Base-by-base conservation (phyloP, 805 yeast species). In the Wickerhamiella nectarea region DNA sequence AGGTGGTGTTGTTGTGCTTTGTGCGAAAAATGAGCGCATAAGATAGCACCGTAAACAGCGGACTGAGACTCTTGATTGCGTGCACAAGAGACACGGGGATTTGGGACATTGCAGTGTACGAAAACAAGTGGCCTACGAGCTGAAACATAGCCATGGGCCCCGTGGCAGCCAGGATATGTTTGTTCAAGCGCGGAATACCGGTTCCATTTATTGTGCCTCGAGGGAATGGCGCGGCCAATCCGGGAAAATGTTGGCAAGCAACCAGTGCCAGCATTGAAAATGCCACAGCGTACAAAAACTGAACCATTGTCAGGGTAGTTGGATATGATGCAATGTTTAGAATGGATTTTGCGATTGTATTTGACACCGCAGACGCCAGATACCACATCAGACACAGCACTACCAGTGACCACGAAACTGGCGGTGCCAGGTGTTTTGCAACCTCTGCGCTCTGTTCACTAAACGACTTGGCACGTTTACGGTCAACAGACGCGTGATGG, bases 71-170 rank as follows among this genome's bases (percentile, higher is more conserved):
- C 64, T 91, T 91, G 53, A 89, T 78, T 7, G 96, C 86, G 60
- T 89, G 96, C 17, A 91, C 96, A 50, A 87, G 65, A 4, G 95
- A 82, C n/a, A 91, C 95, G 0, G 95, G 95, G 41, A 91, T 83
- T 48, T 82, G 61, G 2, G 87, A 73, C 2, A 95, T 86, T n/a
- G 97, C 89, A 57, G 82, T 81, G 59, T 87, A 95, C 6, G 93
- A 75, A 11, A 93, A 75, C 49, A 87, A 76, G 61, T 89, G 97
- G 17, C 97, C 98, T 17, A 79, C 67, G 52, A 89, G 82, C 65
- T 89, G 97, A 64, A 89, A 91, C 48, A 78, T 66, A 6, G 96
- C 97, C 94, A 89, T 85, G 15, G 97, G 97, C 18, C 84, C 72
- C 0, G 94, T 84, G 44, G 60, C 48, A 22, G 43, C 39, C 25